Percentiles rank a stretch among this genome's conserved stretches.
Evolutionary conservation across 1,284 basidiomycete genomes (phyloP).

Genomic region (Papiliotrema fonsecae): DNA sequence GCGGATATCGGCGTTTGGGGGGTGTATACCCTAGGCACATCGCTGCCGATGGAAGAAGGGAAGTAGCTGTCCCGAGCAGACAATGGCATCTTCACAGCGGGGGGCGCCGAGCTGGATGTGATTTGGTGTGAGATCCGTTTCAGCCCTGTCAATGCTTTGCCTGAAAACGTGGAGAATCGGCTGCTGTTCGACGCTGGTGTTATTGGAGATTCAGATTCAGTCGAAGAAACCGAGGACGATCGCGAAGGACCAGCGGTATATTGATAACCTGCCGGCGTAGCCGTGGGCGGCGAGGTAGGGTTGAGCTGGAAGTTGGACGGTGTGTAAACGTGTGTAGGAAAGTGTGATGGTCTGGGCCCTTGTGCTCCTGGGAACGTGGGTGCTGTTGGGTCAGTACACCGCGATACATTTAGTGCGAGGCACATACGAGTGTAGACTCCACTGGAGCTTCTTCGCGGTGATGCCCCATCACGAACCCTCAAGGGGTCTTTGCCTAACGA

Average conservation of each 20-base stretch:
- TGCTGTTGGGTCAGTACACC: constrained; percentile 2
- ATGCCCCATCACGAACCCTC: not conserved
- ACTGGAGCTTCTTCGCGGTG: not conserved
- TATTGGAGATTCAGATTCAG: not conserved
- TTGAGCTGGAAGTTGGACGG: constrained; percentile 1
- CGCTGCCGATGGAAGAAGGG: not conserved
- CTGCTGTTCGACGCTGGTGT: not conserved
- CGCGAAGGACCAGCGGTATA: constrained; percentile 2
- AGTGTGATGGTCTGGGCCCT: constrained; percentile 4
- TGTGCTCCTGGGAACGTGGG: constrained; percentile 5
- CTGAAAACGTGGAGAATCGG: constrained; percentile 1
- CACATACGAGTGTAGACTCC: constrained; percentile 7
- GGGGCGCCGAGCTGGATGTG: not conserved
- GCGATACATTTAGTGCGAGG: not conserved
- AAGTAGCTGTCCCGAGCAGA: constrained; percentile 5
- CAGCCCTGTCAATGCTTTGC: constrained; percentile 1
- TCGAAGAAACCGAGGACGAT: constrained; percentile 1
- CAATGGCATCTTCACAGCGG: not conserved
- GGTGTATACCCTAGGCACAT: not conserved
- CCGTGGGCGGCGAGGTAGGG: not conserved
- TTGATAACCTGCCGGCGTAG: not conserved
- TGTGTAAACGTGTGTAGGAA: constrained; percentile 4
- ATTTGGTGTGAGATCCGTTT: constrained; percentile 4
- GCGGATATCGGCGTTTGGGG: not conserved
- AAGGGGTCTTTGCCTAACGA: constrained; percentile 2